Base-by-base conservation (phyloP, 768 basidiomycete species). In the Russula sp. region DNA sequence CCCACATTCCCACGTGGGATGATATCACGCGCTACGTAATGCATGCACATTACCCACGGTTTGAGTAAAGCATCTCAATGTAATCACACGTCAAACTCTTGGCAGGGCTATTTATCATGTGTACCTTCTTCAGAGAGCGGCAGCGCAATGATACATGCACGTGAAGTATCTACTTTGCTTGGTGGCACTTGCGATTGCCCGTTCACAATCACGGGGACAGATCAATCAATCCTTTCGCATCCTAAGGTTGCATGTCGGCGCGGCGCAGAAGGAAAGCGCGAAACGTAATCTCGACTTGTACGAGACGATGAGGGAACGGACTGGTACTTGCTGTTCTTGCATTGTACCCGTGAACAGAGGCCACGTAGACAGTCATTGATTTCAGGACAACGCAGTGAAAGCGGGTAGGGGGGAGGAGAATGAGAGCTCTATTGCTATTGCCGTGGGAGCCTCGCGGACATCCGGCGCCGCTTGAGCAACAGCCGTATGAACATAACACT, bases 401-500 rank as follows among this genome's bases (percentile, higher is more conserved):
- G 41, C n/a, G 55, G 25, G 10, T 43, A 39, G 20, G 9, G 20
- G 1, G 5, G 20, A 41, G 25, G 36, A 22, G n/a, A 32, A 41
- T 36, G 36, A 22, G n/a, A 32, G 13, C 32, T 51, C 29, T 55
- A 51, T 60, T 75, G 82, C 29, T 55, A 51, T 60, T 75, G 82
- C 50, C 88, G 82, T 53, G 87, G 88, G 67, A 90, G 75, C 46
- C 75, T 66, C 65, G 73, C 69, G 71, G 79, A 72, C 5, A 71
- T 71, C 68, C 76, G 78, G 66, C 82, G 82, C 67, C 83, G 83
- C 68, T 82, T 84, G 39, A 83, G 61, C 50, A 91, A 70, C 34
- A 91, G 75, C 16, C 85, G 82, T 45, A 80, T 75, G 63, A 94
- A 88, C 92, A 97, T 94, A 61, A 84, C 77, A 2, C 86, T 77